Evolutionary conservation across 257 asterid genomes (phyloP), one percentile per base, ranked within the genome.

Genomic region (Buddleja alternifolia): DNA sequence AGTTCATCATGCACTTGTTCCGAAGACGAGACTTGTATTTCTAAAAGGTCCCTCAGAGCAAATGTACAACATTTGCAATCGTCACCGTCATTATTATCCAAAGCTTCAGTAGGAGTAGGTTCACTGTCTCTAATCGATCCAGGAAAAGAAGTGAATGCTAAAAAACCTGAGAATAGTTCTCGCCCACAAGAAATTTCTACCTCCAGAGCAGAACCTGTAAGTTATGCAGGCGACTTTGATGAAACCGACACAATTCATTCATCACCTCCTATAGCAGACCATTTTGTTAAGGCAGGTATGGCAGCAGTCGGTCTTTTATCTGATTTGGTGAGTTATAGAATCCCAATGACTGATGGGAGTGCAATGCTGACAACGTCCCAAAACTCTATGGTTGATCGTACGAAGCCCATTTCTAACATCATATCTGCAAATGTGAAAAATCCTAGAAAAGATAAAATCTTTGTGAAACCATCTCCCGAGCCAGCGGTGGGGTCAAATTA

Each of bases 211-310:
- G 73, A 55, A 8, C 58, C 76, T 24, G 88, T 85, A 50, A 82
- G 69, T 69, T 85, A 81, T 73, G 72, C 67, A n/a, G 83, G 82
- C 48, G 81, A 71, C 11, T 16, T 61, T 42, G 87, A 81, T 54
- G 65, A 67, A 4, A 72, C 61, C 54, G 82, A 57, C 20, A 29
- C 46, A 39, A 63, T 73, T 15, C 84, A 75, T 61, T 70, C 85
- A 24, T 80, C 96, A 8, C 76, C 88, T 68, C 95, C 90, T 42
- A 70, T 88, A 21, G 44, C 88, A 0, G 97, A 90, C 65, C 96
- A 90, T 41, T 76, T 90, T 52, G 88, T 93, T n/a, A 87, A 81
- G 78, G 96, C 86, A 5, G 97, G 97, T 69, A 86, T 87, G 82
- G 96, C 93, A 10, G 97, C 99, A 8, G 96, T 87, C 8, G 86